Evolutionary conservation across 2,329 filamentous ascomycete species (phyloP), one percentile per base, ranked within the genome.

Genomic region (Xylaria sp.): DNA sequence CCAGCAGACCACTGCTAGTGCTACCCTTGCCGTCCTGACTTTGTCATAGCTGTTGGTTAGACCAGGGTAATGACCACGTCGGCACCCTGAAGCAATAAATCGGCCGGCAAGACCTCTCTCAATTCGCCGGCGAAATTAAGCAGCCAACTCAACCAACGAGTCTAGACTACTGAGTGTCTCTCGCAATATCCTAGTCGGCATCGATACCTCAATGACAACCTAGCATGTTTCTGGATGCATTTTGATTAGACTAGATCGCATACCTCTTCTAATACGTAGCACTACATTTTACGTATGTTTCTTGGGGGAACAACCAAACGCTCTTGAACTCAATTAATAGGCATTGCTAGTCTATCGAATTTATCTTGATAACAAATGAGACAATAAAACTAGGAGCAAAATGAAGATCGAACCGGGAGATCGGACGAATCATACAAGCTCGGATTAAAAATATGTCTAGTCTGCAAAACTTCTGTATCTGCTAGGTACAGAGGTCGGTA

Each of bases 41-140:
- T 28, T 8, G 3, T 25, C 46, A 41, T 39, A 18, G 36, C 32
- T n/a, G 34, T 18, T 57, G 10, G 20, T 36, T 8, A 28, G 46
- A 41, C 48, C n/a, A 46, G 60, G 60, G 36, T 48, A 41, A 48
- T 20, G 34, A 63, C 59, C 64, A 52, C 60, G 52, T 48, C 36
- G 46, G 46, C 20, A 34, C 8, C 34, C 28, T 52, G 28, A 10
- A 43, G 20, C 18, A 30, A 20, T 52, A 43, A 23, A 46, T 45
- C 32, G 28, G 55, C 32, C 60, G 46, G 55, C 36, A 28, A 45
- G 59, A 48, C 12, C 43, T 34, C 50, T 36, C 36, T 48, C 28
- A 48, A 59, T 34, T 41, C 55, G 12, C 60, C 45, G 45, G 36
- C 52, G 59, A 45, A 46, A 58, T 52, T 34, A 50, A 55, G 53